phyloP scores from a whole-genome alignment of 805 yeast genomes.

The Kurtzmaniella cleridarum region DNA sequence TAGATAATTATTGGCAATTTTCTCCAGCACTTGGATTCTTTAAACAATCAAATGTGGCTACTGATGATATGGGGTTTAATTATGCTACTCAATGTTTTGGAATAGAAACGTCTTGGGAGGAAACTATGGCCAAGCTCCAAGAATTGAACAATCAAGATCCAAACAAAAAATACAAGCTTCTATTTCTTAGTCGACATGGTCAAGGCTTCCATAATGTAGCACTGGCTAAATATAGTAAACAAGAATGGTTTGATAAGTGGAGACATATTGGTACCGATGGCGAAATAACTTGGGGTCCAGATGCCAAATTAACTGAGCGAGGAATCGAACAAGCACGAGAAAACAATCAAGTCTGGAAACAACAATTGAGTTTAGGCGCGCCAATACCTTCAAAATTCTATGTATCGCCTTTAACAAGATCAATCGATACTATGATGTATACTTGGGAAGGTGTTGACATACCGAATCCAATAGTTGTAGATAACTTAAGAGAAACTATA shows the following conservation, averaged over 20 bases:
- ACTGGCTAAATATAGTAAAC: conserved; percentile 44
- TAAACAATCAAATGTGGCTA: conserved; percentile 34
- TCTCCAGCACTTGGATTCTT: conserved; percentile 43
- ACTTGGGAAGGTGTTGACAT: conserved; percentile 40
- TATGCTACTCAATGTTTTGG: conserved; percentile 41
- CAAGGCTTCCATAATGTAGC: conserved; percentile 60
- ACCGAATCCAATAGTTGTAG: conserved; percentile 27
- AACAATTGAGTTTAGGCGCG: conserved; percentile 37
- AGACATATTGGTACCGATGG: conserved; percentile 47
- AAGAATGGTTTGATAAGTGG: conserved; percentile 53
- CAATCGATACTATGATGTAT: conserved; percentile 44
- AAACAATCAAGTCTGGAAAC: conserved; percentile 35
- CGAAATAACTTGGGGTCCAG: conserved; percentile 50
- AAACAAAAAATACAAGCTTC: conserved; percentile 38
- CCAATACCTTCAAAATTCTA: conserved; percentile 49
- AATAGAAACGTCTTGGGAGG: conserved; percentile 33
- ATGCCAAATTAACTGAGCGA: conserved; percentile 48
- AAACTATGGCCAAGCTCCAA: conserved; percentile 20
- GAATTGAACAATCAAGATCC: conserved; percentile 22
- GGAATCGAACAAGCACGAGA: conserved; percentile 52
- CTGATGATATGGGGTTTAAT: conserved; percentile 45
- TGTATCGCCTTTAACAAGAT: conserved; percentile 56
- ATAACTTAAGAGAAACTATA: conserved; percentile 51
- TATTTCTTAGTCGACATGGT: conserved; percentile 59
- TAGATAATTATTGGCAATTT: conserved; percentile 29